Evolutionary conservation across 139 green algal species (phyloP).

Genomic region (Trebouxia sp.): DNA sequence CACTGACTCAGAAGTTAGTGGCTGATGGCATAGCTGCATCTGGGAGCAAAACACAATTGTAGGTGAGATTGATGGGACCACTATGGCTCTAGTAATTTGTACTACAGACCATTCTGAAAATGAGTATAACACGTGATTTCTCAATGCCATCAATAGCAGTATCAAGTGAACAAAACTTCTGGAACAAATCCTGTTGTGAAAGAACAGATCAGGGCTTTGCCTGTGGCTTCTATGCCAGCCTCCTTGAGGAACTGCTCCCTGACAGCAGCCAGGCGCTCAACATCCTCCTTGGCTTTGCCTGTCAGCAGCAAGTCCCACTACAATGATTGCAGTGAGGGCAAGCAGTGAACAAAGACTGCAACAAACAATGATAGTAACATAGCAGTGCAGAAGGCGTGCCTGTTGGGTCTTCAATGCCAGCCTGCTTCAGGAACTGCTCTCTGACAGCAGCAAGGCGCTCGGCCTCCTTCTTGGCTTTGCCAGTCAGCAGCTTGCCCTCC

Average conservation of each 20-base stretch:
- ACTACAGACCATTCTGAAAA: too few relatives aligned
- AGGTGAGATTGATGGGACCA: too few relatives aligned
- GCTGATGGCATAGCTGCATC: too few relatives aligned
- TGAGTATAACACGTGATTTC: too few relatives aligned
- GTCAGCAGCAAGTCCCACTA: too few relatives aligned
- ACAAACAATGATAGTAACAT: neutral
- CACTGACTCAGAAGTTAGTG: too few relatives aligned
- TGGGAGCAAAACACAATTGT: too few relatives aligned
- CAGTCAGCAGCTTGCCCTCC: conserved; percentile 86
- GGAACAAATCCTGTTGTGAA: too few relatives aligned
- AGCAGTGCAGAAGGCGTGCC: neutral
- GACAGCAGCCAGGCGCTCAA: conserved; percentile 78
- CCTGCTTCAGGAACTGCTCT: conserved; percentile 82
- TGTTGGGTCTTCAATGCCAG: conserved; percentile 41
- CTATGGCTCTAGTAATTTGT: too few relatives aligned
- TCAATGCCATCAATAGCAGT: too few relatives aligned
- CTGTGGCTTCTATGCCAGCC: conserved; percentile 44
- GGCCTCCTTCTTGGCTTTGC: conserved; percentile 92
- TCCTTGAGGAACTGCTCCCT: conserved; percentile 84
- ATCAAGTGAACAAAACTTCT: too few relatives aligned
- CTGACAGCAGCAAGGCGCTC: conserved; percentile 80
- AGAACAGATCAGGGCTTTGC: too few relatives aligned
- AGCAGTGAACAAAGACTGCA: neutral
- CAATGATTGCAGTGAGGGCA: neutral
- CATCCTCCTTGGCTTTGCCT: conserved; percentile 92